These are phyloP conservation scores for Yamadazyma sp. DNA, from an alignment of 1,139 yeast species.

Conservation along the genomic window DNA sequence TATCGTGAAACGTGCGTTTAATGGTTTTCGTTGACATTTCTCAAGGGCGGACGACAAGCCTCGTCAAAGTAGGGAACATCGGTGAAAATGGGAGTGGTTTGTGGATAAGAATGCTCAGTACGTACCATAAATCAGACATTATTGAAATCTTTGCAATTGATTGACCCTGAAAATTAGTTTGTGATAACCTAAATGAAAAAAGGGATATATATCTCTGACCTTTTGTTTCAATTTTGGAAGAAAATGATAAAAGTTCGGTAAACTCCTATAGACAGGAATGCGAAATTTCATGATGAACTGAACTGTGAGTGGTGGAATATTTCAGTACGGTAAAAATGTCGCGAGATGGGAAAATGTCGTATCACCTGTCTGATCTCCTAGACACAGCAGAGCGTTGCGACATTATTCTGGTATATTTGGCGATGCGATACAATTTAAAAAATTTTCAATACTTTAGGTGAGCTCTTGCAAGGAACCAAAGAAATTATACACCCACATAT, in stretches of 20 bases:
- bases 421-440: constrained; percentile 11
- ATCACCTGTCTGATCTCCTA: too few species aligned
- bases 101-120: constrained; percentile 9
- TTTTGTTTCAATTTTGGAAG: constrained; percentile 7
- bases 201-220: constrained; percentile 9
- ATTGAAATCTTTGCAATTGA: constrained; percentile 5
- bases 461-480: constrained; percentile 71
- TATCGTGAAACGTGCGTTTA: too few species aligned
- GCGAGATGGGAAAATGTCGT: too few species aligned
- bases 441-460: constrained; percentile 29
- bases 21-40: not conserved
- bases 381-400: not conserved
- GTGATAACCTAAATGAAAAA: constrained; percentile 5
- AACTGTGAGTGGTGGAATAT: constrained; percentile 7
- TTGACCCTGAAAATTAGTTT: constrained; percentile 4
- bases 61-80: not conserved
- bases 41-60: constrained; percentile 2
- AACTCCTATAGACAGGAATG: constrained; percentile 9
- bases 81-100: not conserved
- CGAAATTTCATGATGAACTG: constrained; percentile 2
- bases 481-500: constrained; percentile 4
- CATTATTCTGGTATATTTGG: not conserved
- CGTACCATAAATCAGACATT: constrained; percentile 62
- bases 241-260: constrained; percentile 14
- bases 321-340: constrained; percentile 4